Evolutionary conservation across 2,329 filamentous ascomycete species (phyloP), one percentile per base, ranked within the genome.

Genomic region (Metarhizium sp.): DNA sequence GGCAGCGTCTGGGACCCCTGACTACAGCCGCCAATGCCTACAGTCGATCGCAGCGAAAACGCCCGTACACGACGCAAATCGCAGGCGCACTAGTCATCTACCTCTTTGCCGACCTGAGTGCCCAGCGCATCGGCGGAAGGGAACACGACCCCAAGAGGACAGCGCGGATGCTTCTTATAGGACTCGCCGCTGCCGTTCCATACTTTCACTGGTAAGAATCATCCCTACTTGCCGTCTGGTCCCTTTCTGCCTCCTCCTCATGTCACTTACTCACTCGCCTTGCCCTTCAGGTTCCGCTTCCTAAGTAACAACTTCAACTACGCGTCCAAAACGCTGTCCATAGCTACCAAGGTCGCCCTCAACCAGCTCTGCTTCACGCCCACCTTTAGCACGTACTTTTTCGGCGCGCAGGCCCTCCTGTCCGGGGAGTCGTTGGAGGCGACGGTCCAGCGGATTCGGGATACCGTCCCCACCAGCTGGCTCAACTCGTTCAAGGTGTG

Each of bases 281-380:
- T 30, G 34, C 6, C 32, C 32, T 3, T 34, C 59, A 89, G 86
- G 87, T 88, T 90, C 72, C 76, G 92, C 61, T 95, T 86, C 71
- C 80, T 96, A 14, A 86, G 87, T 46, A 78, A 82, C 57, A 80
- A 85, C 71, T 96, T 96, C 79, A 96, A 96, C 73, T 95, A 89
- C 71, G 62, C 82, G 7, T 92, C 88, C 34, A 86, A 85, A 62
- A 63, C 81, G 42, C 70, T 89, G 51, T 91, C 87, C 2, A 77
- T 96, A 36, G 76, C 77, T 34, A 83, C 84, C 55, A 95, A 96
- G 71, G 88, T 96, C 56, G 67, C 79, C 45, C 78, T 96, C 42
- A 94, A 91, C 71, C 92, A 96, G 72, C 68, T 80, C 13, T 73
- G 84, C 62, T 96, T 95, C 73, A 90, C 92, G 1, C 90, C 92